A percentile compares a stretch with the other conserved stretches of the same genome.
Evolutionary conservation across 805 yeast genomes (phyloP).

Genomic region (Candida ovalis): DNA sequence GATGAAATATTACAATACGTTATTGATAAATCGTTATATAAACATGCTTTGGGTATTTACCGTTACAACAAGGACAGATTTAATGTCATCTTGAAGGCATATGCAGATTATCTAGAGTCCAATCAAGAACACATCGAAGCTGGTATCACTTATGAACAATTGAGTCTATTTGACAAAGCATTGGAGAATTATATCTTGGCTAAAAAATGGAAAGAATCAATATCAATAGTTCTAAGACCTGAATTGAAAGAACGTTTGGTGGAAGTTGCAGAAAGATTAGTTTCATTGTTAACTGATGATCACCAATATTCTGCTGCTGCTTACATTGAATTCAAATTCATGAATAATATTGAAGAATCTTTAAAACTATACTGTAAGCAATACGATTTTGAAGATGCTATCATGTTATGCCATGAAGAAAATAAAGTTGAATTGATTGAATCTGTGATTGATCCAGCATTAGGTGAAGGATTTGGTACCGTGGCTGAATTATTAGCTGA

Average conservation of each 20-base stretch:
- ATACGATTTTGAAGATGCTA: conserved; percentile 71
- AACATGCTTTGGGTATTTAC: conserved; percentile 61
- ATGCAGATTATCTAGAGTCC: conserved; percentile 59
- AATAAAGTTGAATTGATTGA: conserved; percentile 44
- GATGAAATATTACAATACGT: conserved; percentile 68
- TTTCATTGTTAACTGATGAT: conserved; percentile 56
- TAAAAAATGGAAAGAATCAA: conserved; percentile 82
- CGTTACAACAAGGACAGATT: conserved; percentile 54
- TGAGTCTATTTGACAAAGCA: conserved; percentile 56
- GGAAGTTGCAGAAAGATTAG: conserved; percentile 57
- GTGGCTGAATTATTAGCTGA: conserved; percentile 91
- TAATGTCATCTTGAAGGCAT: conserved; percentile 49
- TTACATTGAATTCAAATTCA: conserved; percentile 58
- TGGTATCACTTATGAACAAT: conserved; percentile 70
- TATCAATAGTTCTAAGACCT: conserved; percentile 49
- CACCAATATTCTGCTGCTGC: conserved; percentile 82
- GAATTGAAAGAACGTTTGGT: conserved; percentile 37
- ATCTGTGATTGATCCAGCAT: conserved; percentile 61
- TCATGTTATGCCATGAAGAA: conserved; percentile 53
- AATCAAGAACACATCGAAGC: conserved; percentile 66
- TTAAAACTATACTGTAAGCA: conserved; percentile 69
- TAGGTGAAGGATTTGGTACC: conserved; percentile 84
- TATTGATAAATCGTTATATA: conserved; percentile 63
- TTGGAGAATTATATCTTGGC: conserved; percentile 65
- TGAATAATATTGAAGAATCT: conserved; percentile 59